These are phyloP conservation scores for Pythium biforme DNA, from an alignment of 352 stramenopile species.

Conservation along the genomic window DNA sequence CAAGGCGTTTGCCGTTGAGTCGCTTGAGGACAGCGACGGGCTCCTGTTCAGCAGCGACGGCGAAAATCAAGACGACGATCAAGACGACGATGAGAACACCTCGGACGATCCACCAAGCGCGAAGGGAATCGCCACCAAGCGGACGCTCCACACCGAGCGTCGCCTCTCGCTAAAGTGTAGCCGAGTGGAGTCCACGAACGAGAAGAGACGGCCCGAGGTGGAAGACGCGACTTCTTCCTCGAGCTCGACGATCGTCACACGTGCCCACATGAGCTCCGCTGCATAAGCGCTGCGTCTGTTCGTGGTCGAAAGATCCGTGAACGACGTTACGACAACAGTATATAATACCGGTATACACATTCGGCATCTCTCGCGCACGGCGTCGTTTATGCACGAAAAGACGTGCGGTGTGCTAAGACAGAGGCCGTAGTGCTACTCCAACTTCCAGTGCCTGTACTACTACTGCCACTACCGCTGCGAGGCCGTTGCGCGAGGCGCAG, in stretches of 20 bases:
- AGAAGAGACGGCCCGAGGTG: not conserved
- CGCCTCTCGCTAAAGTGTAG: not conserved
- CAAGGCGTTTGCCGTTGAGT: conserved; percentile 15
- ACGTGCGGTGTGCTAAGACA: not conserved
- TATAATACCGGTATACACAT: too few species aligned
- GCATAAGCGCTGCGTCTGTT: conserved; percentile 1
- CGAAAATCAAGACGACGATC: conserved; percentile 20
- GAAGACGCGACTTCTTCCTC: not conserved
- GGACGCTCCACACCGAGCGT: not conserved
- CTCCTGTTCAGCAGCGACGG: conserved; percentile 24
- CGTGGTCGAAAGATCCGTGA: too few species aligned
- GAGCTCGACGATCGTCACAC: conserved; percentile 13
- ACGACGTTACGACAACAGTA: too few species aligned
- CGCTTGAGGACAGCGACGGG: conserved; percentile 21
- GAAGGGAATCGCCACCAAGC: not conserved
- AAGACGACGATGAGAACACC: conserved; percentile 6
- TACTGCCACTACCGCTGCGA: not conserved
- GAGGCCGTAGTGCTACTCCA: not conserved
- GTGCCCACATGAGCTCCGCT: conserved; percentile 23
- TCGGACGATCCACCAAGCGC: not conserved
- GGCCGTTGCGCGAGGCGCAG: not conserved
- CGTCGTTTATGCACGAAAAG: conserved; percentile 16
- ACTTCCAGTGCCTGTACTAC: not conserved
- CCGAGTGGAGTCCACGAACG: not conserved
- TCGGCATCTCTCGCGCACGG: too few species aligned